Percentiles rank a stretch among this genome's conserved stretches.
Evolutionary conservation across 495 filamentous ascomycete genomes (phyloP).

Genomic region (Astrothelium subdiscretum): DNA sequence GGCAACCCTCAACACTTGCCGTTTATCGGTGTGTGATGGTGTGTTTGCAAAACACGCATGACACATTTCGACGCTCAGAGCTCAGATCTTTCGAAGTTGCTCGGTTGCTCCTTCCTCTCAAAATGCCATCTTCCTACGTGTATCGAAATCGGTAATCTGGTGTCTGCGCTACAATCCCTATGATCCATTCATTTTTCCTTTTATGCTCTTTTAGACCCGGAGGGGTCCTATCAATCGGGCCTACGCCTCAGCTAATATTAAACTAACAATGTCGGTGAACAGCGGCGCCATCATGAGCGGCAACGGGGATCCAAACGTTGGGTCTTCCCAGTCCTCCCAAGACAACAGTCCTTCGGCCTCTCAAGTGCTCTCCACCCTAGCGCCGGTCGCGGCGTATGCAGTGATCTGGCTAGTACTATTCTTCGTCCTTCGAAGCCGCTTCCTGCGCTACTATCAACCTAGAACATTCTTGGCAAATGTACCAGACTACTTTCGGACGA

Average conservation of each 20-base stretch:
- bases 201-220: too few species aligned
- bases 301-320: slow-evolving; percentile 12
- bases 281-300: not conserved
- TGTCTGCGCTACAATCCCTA: too few species aligned
- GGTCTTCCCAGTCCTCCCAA: slow-evolving; percentile 6
- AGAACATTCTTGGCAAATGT: slow-evolving; percentile 75
- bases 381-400: slow-evolving; percentile 56
- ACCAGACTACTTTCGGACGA: slow-evolving; percentile 53
- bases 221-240: too few species aligned
- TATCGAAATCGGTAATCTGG: too few species aligned
- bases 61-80: not conserved
- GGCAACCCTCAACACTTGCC: not conserved
- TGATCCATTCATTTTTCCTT: too few species aligned
- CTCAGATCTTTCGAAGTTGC: not conserved
- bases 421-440: slow-evolving; percentile 58
- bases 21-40: not conserved
- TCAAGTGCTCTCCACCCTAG: slow-evolving; percentile 57
- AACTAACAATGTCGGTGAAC: not conserved
- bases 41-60: not conserved
- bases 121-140: not conserved
- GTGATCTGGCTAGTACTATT: slow-evolving; percentile 57
- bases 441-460: slow-evolving; percentile 74
- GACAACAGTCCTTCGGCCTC: slow-evolving; percentile 37
- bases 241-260: too few species aligned
- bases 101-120: not conserved